Conservation (phyloP, 2,329 filamentous ascomycete species). For the Sporothrix protearum region DNA sequence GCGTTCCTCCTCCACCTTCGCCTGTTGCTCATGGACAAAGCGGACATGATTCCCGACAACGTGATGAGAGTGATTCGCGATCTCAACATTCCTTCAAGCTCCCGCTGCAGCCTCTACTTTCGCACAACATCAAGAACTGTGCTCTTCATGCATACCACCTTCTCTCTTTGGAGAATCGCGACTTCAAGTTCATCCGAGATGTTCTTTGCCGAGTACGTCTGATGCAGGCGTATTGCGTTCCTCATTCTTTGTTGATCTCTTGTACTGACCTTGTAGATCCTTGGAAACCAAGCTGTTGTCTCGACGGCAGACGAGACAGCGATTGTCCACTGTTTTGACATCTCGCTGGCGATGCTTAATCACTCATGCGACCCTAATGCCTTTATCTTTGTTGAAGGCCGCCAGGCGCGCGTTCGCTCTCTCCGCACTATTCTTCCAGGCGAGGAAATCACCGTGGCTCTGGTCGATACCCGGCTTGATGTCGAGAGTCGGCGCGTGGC, state of each 20-base stretch:
- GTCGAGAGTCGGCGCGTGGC: conserved; percentile 29
- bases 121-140: conserved; percentile 20
- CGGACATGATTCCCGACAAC: conserved; percentile 25
- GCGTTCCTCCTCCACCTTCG: conserved; percentile 30
- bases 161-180: not conserved
- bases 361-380: conserved; percentile 40
- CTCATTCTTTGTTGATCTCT: not conserved
- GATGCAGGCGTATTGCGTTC: not conserved
- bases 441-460: conserved; percentile 38
- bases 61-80: conserved; percentile 8
- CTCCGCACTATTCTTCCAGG: conserved; percentile 34
- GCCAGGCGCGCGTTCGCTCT: conserved; percentile 35
- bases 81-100: not conserved
- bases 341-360: conserved; percentile 36
- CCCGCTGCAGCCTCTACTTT: not conserved
- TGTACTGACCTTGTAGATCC: conserved; percentile 1
- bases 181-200: conserved; percentile 16
- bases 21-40: conserved; percentile 32
- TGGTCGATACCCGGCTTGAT: conserved; percentile 32
- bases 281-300: conserved; percentile 21
- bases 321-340: conserved; percentile 30
- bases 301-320: conserved; percentile 10
- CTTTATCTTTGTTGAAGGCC: conserved; percentile 35
- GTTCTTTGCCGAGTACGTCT: conserved; percentile 17
- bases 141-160: conserved; percentile 6